phyloP scores from a whole-genome alignment of 371 early-diverging fungal species.

The Mucor racemosus region DNA sequence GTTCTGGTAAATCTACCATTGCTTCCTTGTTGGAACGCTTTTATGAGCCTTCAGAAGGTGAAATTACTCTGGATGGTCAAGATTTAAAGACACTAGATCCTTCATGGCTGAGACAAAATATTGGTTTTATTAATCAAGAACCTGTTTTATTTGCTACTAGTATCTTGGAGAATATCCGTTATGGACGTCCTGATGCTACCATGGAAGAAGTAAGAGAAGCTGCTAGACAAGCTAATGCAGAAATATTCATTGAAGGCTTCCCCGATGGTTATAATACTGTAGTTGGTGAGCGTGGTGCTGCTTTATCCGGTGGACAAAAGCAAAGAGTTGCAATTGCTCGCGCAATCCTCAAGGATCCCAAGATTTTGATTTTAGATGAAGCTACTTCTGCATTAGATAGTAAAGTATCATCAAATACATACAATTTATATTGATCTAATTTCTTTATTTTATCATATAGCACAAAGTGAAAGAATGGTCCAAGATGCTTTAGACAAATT shows the following conservation, averaged over 20 bases:
- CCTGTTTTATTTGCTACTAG: conserved; percentile 78
- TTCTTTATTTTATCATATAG: conserved; percentile 20
- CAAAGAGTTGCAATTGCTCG: conserved; percentile 82
- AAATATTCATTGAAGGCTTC: conserved; percentile 67
- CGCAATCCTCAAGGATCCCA: conserved; percentile 72
- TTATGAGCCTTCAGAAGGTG: conserved; percentile 66
- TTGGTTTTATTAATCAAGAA: conserved; percentile 78
- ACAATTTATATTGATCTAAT: neutral
- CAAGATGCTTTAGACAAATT: conserved; percentile 71
- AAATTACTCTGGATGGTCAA: conserved; percentile 62
- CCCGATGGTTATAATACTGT: conserved; percentile 76
- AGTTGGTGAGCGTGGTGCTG: conserved; percentile 58
- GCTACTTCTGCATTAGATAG: conserved; percentile 73
- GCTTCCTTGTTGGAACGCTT: conserved; percentile 70
- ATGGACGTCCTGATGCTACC: conserved; percentile 60
- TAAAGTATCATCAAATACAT: conserved; percentile 18
- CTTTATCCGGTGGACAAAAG: conserved; percentile 90
- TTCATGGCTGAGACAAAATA: conserved; percentile 62
- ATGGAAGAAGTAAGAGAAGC: conserved; percentile 68
- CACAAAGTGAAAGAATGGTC: conserved; percentile 72
- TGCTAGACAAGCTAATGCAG: conserved; percentile 74
- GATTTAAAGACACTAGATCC: conserved; percentile 60
- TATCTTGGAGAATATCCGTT: conserved; percentile 78
- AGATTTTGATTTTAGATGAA: conserved; percentile 30
- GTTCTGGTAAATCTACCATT: conserved; percentile 72